These are phyloP conservation scores for Dendryphion nanum DNA, from an alignment of 2,329 filamentous ascomycete species.

Conservation along the genomic window DNA sequence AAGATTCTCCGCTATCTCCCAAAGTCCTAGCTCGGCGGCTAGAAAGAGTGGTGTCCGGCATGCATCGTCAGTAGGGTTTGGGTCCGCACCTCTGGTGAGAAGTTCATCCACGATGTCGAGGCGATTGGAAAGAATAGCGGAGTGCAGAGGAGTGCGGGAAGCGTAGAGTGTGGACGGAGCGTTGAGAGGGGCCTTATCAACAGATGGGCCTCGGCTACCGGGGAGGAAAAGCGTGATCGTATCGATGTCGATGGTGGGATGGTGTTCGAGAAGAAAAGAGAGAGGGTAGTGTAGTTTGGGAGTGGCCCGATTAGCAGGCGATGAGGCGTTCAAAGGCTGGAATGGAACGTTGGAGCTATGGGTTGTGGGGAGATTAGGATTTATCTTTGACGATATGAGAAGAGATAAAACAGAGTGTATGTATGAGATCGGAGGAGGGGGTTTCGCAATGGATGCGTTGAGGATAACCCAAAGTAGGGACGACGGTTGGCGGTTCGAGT, in stretches of 20 bases:
- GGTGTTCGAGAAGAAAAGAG: slow-evolving; percentile 23
- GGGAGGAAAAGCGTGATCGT: slow-evolving; percentile 20
- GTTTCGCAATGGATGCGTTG: slow-evolving; percentile 14
- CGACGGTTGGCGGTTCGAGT: slow-evolving; percentile 8
- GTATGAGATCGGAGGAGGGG: slow-evolving; percentile 15
- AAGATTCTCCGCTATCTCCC: slow-evolving; percentile 19
- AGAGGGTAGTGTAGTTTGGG: slow-evolving; percentile 14
- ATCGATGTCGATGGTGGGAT: slow-evolving; percentile 18
- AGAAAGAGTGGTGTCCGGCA: slow-evolving; percentile 21
- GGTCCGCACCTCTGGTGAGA: slow-evolving; percentile 14
- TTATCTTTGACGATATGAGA: slow-evolving; percentile 13
- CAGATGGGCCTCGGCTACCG: too few relatives aligned
- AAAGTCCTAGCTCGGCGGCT: slow-evolving; percentile 17
- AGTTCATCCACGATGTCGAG: slow-evolving; percentile 24
- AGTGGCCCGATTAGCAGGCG: too few relatives aligned
- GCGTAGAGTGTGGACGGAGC: slow-evolving; percentile 20
- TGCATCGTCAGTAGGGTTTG: slow-evolving; percentile 15
- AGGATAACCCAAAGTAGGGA: slow-evolving; percentile 25
- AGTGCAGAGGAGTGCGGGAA: slow-evolving; percentile 26
- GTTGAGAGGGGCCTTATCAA: slow-evolving; percentile 14
- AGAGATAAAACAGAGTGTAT: slow-evolving; percentile 17
- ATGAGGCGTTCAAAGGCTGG: slow-evolving; percentile 6
- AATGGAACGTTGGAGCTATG: slow-evolving; percentile 7
- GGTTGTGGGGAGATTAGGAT: slow-evolving; percentile 19
- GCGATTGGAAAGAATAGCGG: slow-evolving; percentile 22